phyloP scores from a whole-genome alignment of 139 green algal species.

The Chlorella vulgaris region DNA sequence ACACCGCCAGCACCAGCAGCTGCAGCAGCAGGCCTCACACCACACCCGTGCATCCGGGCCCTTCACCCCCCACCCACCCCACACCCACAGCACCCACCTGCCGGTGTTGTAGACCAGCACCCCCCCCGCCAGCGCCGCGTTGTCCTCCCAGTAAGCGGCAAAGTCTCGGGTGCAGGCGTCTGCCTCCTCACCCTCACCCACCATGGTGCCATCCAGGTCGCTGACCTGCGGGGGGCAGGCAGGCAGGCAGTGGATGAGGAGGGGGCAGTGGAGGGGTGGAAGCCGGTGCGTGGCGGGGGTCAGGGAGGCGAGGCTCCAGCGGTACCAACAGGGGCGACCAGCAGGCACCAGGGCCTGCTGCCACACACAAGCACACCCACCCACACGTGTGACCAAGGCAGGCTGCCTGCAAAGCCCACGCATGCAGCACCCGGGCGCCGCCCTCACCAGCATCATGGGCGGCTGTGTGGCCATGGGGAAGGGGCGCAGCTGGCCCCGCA shows the following conservation, averaged over 20 bases:
- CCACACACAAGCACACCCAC: neutral
- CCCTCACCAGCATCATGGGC: conserved; percentile 70
- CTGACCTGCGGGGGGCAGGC: conserved; percentile 66
- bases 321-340: too few relatives aligned
- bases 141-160: conserved; percentile 80
- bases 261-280: too few relatives aligned
- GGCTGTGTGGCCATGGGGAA: conserved; percentile 56
- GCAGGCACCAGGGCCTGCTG: too few relatives aligned
- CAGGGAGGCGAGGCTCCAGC: too few relatives aligned
- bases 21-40: neutral
- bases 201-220: conserved; percentile 92
- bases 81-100: conserved; percentile 43
- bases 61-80: neutral
- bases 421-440: neutral
- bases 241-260: neutral
- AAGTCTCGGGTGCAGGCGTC: conserved; percentile 62
- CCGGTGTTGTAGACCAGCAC: conserved; percentile 90
- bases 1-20: too few relatives aligned
- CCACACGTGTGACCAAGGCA: neutral
- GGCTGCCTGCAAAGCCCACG: neutral
- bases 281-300: neutral
- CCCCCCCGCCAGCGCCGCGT: conserved; percentile 61
- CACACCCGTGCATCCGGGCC: too few relatives aligned
- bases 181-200: conserved; percentile 58
- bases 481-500: conserved; percentile 55